Evolutionary conservation across 495 filamentous ascomycete species (phyloP).

Genomic region (Trypethelium eluteriae): DNA sequence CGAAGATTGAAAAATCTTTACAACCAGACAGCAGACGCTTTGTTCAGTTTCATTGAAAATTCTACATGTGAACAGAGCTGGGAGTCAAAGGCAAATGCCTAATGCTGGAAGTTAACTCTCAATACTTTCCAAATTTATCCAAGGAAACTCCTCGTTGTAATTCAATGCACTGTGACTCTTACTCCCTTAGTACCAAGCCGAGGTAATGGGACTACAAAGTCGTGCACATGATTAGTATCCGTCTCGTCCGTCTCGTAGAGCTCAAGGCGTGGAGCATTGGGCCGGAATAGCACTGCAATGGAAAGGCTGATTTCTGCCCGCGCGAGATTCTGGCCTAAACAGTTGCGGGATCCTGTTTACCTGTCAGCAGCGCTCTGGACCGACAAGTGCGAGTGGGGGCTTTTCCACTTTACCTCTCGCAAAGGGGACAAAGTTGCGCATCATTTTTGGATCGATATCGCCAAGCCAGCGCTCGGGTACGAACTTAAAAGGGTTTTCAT

Average conservation of each 20-base stretch:
- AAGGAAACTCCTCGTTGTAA: too few species aligned
- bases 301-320: slow-evolving; percentile 32
- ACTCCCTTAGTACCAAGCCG: slow-evolving; percentile 15
- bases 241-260: slow-evolving; percentile 16
- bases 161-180: background rate
- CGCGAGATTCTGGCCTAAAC: slow-evolving; percentile 20
- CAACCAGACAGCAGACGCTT: too few species aligned
- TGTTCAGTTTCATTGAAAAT: too few species aligned
- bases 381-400: too few species aligned
- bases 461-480: slow-evolving; percentile 20
- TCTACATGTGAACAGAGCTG: too few species aligned
- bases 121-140: too few species aligned
- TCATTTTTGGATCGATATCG: background rate
- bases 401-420: slow-evolving; percentile 18
- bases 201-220: slow-evolving; percentile 12
- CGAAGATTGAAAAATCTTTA: too few species aligned
- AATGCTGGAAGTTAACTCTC: too few species aligned
- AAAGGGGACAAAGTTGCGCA: slow-evolving; percentile 19
- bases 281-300: slow-evolving; percentile 12
- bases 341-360: too few species aligned
- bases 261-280: slow-evolving; percentile 10
- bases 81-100: too few species aligned
- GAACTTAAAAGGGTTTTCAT: slow-evolving; percentile 13
- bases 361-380: too few species aligned
- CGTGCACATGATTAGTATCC: slow-evolving; percentile 13